Conservation (phyloP, 2,329 filamentous ascomycete genomes). For the Ceratocystis variospora region DNA sequence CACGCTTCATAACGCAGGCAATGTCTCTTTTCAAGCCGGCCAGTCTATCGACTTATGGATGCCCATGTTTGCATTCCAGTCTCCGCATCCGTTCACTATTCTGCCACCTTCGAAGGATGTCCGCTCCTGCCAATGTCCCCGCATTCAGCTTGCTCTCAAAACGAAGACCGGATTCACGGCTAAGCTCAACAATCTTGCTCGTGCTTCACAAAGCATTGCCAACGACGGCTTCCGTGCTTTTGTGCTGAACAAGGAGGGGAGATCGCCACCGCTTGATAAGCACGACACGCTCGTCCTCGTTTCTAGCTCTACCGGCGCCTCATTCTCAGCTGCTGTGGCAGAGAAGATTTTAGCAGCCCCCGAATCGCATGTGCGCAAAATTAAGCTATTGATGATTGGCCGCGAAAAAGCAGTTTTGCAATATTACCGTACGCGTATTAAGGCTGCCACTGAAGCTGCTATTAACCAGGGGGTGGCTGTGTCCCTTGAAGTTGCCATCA, state of each 20-base stretch:
- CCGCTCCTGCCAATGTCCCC: constrained; percentile 42
- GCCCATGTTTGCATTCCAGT: constrained; percentile 38
- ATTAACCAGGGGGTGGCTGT: constrained; percentile 26
- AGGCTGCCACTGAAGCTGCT: constrained; percentile 30
- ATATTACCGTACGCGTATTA: constrained; percentile 32
- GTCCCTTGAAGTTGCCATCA: constrained; percentile 11
- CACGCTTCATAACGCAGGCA: constrained; percentile 44
- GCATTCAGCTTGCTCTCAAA: constrained; percentile 45
- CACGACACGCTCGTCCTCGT: constrained; percentile 48
- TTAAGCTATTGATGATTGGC: constrained; percentile 36
- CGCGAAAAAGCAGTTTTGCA: constrained; percentile 41
- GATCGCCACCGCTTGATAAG: constrained; percentile 40
- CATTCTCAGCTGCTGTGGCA: constrained; percentile 45
- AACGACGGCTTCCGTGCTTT: constrained; percentile 31
- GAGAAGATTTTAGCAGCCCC: constrained; percentile 34
- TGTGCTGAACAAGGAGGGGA: constrained; percentile 43
- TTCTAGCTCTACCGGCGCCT: constrained; percentile 48
- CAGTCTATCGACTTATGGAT: constrained; percentile 50
- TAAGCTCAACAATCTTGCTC: constrained; percentile 36
- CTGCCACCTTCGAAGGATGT: constrained; percentile 39
- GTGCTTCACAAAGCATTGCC: constrained; percentile 26
- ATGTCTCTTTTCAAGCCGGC: constrained; percentile 42
- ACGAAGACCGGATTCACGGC: constrained; percentile 44
- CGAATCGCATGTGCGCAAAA: constrained; percentile 24
- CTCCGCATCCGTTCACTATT: constrained; percentile 49